Base-by-base conservation (phyloP, 2,329 filamentous ascomycete genomes). In the Penicillium corylophilum region DNA sequence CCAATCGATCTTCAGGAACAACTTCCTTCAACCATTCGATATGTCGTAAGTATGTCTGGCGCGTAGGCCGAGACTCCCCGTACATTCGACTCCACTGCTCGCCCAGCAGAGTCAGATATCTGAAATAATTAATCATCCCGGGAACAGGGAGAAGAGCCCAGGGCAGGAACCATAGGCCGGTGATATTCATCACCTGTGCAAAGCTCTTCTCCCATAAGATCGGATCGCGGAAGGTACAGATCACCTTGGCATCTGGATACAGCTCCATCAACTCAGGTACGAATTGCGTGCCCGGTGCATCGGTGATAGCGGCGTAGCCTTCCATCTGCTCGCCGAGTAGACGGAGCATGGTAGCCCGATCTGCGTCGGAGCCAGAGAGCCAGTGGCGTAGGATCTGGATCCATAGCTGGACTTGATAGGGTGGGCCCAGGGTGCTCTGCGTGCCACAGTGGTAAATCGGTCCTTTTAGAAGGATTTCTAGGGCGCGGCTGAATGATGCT, bases 391-490 rank as follows among this genome's bases (percentile, higher is more conserved):
- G 48, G 22, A 60, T 64, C n/a, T 47, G 24, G 16, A 60, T 56
- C 65, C 62, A 67, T 6, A 44, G 40, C 46, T 59, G 59, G 24
- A 66, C 57, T 16, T 67, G 60, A 1, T 22, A 20, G 0, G 65
- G 56, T 12, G 59, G 51, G 5, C 63, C 62, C 7, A 51, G 48
- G 3, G 55, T 62, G 13, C 51, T 60, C 52, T 75, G 72, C 0
- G 71, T 79, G 22, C 79, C 79, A 44, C 77, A 75, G 54, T 82
- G 79, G 59, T 78, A 74, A 39, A 77, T 72, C 3, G 79, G 79
- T 0, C 75, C 78, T 33, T 76, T 62, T 5, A 80, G 73, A 3
- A 81, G 69, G 50, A 73, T 76, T 52, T 69, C 71, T 8, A 81
- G 64, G 1, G 79, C 79, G 35, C 73, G 58, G 29, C 74, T 74